Conservation (phyloP, 1,284 basidiomycete genomes). For the Puccinia polysora region DNA sequence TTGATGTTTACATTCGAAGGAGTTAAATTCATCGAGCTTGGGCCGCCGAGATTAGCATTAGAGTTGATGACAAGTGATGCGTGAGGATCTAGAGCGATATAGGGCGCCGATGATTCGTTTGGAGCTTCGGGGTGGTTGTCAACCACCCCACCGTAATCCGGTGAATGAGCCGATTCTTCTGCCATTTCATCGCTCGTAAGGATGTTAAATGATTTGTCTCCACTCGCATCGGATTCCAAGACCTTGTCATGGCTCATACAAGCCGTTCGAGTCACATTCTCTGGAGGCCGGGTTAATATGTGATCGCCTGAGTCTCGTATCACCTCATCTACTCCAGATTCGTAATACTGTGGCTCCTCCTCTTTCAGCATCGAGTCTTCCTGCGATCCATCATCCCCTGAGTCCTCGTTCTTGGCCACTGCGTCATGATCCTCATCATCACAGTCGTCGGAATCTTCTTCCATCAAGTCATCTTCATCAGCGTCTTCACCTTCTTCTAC, state of each 20-base stretch:
- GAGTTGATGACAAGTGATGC: background rate
- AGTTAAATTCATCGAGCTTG: too few relatives aligned
- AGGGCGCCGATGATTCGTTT: background rate
- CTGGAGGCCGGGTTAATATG: background rate
- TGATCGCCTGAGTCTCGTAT: conserved; percentile 4
- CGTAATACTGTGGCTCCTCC: background rate
- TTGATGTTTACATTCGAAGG: background rate
- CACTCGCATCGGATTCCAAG: background rate
- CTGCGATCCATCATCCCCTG: background rate
- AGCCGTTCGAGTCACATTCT: background rate
- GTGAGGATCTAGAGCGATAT: conserved; percentile 2
- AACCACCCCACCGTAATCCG: background rate
- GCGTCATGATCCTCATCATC: conserved; percentile 24
- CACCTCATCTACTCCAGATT: background rate
- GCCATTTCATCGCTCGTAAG: conserved; percentile 19
- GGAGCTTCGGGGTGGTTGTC: background rate
- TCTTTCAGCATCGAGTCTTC: conserved; percentile 2
- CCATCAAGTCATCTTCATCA: conserved; percentile 41
- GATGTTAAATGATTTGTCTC: conserved; percentile 2
- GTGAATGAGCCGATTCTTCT: background rate
- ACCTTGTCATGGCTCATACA: background rate
- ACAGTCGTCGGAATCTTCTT: conserved; percentile 34
- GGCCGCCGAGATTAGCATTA: background rate
- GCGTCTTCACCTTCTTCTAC: conserved; percentile 2
- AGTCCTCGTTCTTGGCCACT: conserved; percentile 6